Base-by-base conservation (phyloP, 176 grass and related monocot genomes). In the Triticum urartu region DNA sequence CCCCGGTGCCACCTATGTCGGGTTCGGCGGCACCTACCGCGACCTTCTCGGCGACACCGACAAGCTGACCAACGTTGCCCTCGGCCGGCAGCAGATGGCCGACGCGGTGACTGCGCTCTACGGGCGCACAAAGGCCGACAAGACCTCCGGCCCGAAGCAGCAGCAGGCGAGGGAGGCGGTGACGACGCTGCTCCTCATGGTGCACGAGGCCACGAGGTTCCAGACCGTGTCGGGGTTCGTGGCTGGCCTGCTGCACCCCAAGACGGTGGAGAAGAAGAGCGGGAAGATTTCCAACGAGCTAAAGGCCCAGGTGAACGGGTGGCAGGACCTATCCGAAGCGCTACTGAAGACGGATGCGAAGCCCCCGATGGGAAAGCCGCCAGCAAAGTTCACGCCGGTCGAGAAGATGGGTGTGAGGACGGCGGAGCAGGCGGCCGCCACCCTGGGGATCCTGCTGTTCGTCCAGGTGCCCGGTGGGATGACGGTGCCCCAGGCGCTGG, bases 301-400 rank as follows among this genome's bases (percentile, higher is more conserved):
- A 68, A 73, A 26, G 56, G 9, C 7, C 52, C 77, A 80, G 77
- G 75, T 79, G 47, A 79, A 79, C 25, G 75, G 84, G 50, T 86
- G 84, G 76, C 3, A 71, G 76, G 18, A 72, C 76, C 52, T 81
- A 21, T 87, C 85, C 40, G 17, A 1, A 0, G 78, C 78, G 39
- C 64, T 67, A 28, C 13, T 67, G 64, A 67, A 12, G 26, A 47
- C n/a, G n/a, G 83, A 77, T 38, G 54, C 12, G 7, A 11, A 0
- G 39, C 56, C 33, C 3, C 10, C 64, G 61, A 30, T 12, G 3
- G 52, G 52, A 56, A 56, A 56, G 52, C 13, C 33, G 5, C 10
- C 64, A 30, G 72, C 20, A 1, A 9, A 0, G 61, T 85, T 77
- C 61, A 67, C 64, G 64, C 64, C 64, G 64, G 15, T 67, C 28